A percentile compares a stretch with the other conserved stretches of the same genome.
phyloP scores from a whole-genome alignment of 768 basidiomycete genomes.

The Ramaria rubella region DNA sequence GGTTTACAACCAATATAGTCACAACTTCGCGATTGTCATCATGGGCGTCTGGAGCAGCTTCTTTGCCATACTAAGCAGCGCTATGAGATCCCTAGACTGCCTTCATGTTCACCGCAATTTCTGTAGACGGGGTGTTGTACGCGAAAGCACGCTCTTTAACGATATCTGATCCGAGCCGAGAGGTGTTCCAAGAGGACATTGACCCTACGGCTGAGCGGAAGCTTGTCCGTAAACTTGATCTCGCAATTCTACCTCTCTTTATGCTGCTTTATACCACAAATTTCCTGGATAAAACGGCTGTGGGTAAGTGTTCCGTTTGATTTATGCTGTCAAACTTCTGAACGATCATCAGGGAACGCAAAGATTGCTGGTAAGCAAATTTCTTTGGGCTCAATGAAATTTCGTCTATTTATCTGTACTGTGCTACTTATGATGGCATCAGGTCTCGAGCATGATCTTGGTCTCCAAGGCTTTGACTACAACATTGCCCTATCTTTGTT shows the following conservation, averaged over 20 bases:
- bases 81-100: too few species aligned
- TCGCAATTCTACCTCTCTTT: conserved; percentile 31
- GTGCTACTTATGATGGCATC: neutral
- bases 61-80: too few species aligned
- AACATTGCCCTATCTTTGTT: conserved; percentile 38
- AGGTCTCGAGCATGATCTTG: conserved; percentile 34
- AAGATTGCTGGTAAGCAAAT: conserved; percentile 26
- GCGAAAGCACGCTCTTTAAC: too few species aligned
- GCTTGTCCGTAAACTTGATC: conserved; percentile 3
- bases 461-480: conserved; percentile 36
- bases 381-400: neutral
- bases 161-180: too few species aligned
- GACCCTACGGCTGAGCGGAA: conserved; percentile 2
- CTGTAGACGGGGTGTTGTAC: too few species aligned
- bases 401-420: neutral
- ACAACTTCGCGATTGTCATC: too few species aligned
- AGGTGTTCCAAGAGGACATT: neutral
- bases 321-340: neutral
- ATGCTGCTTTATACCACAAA: conserved; percentile 35
- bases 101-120: too few species aligned
- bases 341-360: conserved; percentile 22
- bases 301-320: neutral
- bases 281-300: conserved; percentile 26
- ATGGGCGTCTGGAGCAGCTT: too few species aligned
- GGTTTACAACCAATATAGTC: too few species aligned